Base-by-base conservation (phyloP, 371 early-diverging fungal species). In the Mycotypha africana region DNA sequence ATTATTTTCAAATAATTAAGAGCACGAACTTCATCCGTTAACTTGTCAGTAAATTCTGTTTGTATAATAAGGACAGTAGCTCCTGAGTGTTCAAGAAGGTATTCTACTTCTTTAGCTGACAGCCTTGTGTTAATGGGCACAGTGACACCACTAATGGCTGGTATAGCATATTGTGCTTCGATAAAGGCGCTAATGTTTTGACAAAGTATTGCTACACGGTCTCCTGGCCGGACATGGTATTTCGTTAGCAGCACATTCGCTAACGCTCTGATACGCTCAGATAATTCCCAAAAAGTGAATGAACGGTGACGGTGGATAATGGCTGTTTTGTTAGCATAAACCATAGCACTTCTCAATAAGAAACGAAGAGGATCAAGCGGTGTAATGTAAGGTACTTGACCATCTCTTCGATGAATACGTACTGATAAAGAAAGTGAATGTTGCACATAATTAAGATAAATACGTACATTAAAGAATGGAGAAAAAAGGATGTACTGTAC, bases 121-220 rank as follows among this genome's bases (percentile, higher is more conserved):
- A 87, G 60, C 6, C 84, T 73, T 4, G 79, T 74, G 48, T 87
- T 87, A 48, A 87, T 67, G 14, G 83, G 79, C 1, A 83, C 83
- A 2, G 81, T 53, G 23, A 83, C 65, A 4, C 68, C 84, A 16
- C 78, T 75, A 7, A 75, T 60, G 15, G 76, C 70, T 1, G 85
- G 84, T n/a, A 85, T 65, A 9, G 74, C 82, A 61, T 71, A 84
- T 16, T 78, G 76, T 0, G 80, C 78, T 23, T 86, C 85, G 6
- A 82, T 60, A 53, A 75, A 63, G 5, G 75, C 65, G 10, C 76
- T 74, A n/a, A 74, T 70, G 49, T 84, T 87, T 16, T 80, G 80
- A 10, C 76, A 73, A 9, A 86, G 55, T 19, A 83, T 47, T 0
- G 74, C 86, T 0, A 85, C 82, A n/a, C 71, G 55, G 42, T 74